Evolutionary conservation across 2,329 filamentous ascomycete genomes (phyloP), one percentile per base, ranked within the genome.

Genomic region (Botrytis byssoidea): DNA sequence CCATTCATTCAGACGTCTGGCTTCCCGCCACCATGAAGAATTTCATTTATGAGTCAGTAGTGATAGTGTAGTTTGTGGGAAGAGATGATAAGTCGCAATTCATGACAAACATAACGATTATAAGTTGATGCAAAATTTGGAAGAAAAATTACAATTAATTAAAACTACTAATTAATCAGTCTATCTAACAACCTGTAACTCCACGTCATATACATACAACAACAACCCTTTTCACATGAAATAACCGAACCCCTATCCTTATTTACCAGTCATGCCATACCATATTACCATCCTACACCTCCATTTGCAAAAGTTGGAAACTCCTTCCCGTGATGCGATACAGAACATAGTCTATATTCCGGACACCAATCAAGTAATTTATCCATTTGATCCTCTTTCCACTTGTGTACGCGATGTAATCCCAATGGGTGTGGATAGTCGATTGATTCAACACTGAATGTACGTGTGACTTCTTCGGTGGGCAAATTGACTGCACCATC

Each of bases 351-450:
- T 61, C 76, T 77, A 42, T 76, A 77, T 60, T 79, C 78, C 2
- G 78, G 78, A 74, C 78, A 79, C 78, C 78, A 79, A 32, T 78
- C 77, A 70, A 77, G 73, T 61, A 79, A 68, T 29, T 60, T 74
- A 4, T 65, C 51, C 71, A 77, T 73, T 74, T 78, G 73, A 32
- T 75, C 70, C 46, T 78, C 74, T 61, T 75, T 46, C 79, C 79
- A 81, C 40, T 75, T 70, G 40, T 79, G 78, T 4, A 80, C 79
- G 40, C 80, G 79, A 72, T 80, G 79, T 22, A 80, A 73, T n/a
- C 80, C 80, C 29, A 81, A 55, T 8, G 80, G 80, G 69, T 80
- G 77, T 14, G 79, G 79, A 67, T 79, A 79, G 55, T 79, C 79
- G 22, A 81, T 80, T 12, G 77, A 77, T 66, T 80, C 79, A 20